Conservation (phyloP, 1,139 yeast genomes). For the Taphrina deformans region DNA sequence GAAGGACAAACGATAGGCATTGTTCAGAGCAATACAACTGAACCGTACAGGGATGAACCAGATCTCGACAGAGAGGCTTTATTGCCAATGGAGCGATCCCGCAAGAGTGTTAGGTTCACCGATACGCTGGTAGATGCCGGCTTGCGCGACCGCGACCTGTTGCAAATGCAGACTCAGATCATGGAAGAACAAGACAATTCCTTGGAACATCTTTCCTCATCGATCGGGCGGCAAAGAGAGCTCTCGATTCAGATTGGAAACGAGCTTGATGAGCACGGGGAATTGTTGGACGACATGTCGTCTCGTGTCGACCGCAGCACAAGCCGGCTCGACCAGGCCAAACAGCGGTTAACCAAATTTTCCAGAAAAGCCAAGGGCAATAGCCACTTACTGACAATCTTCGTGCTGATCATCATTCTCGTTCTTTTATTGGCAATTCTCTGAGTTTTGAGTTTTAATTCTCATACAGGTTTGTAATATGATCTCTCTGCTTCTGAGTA, state of each 20-base stretch:
- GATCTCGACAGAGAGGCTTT: not conserved
- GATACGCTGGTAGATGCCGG: slow-evolving; percentile 48
- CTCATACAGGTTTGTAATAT: too few relatives aligned
- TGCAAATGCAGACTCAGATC: slow-evolving; percentile 68
- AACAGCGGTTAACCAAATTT: slow-evolving; percentile 56
- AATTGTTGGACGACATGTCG: slow-evolving; percentile 69
- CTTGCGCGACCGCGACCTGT: slow-evolving; percentile 46
- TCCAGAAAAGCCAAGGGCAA: slow-evolving; percentile 62
- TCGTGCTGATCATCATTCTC: slow-evolving; percentile 17
- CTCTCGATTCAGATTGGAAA: slow-evolving; percentile 65
- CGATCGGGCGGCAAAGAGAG: slow-evolving; percentile 64
- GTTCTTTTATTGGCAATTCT: slow-evolving; percentile 13
- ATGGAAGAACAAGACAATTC: slow-evolving; percentile 60
- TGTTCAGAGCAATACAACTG: not conserved
- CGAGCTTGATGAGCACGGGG: slow-evolving; percentile 69
- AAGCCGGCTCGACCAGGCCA: slow-evolving; percentile 57
- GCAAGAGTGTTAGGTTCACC: slow-evolving; percentile 58
- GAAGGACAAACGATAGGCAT: not conserved
- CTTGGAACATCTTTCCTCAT: slow-evolving; percentile 58
- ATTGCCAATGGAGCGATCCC: not conserved
- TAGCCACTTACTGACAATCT: slow-evolving; percentile 31
- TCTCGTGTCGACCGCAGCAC: slow-evolving; percentile 60
- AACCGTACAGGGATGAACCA: slow-evolving; percentile 1
- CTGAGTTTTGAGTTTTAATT: too few relatives aligned
- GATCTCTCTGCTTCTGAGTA: too few relatives aligned